phyloP scores from a whole-genome alignment of 495 filamentous ascomycete species.

The Aspergillus carlsbadensis region DNA sequence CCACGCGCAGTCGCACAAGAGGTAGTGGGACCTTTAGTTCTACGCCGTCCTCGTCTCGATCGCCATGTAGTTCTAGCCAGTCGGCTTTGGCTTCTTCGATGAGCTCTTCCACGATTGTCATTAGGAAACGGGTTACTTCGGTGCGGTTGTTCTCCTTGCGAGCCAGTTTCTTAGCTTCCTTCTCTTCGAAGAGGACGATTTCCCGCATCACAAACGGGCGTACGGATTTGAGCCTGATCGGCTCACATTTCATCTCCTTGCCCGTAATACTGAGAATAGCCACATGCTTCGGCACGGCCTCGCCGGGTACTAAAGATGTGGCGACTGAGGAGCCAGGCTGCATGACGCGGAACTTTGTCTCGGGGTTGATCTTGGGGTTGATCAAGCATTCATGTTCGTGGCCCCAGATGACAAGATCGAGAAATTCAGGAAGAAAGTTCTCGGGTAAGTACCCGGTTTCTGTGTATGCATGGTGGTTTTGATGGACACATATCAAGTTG shows the following conservation, averaged over 20 bases:
- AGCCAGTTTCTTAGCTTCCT: constrained; percentile 70
- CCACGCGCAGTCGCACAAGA: constrained; percentile 84
- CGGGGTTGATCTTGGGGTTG: constrained; percentile 74
- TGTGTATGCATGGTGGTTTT: constrained; percentile 92
- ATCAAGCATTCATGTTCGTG: constrained; percentile 98
- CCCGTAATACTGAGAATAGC: constrained; percentile 82
- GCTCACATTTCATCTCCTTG: constrained; percentile 76
- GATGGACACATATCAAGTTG: constrained; percentile 93
- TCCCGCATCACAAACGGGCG: constrained; percentile 89
- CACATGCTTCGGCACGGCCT: constrained; percentile 89
- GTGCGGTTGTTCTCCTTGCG: constrained; percentile 79
- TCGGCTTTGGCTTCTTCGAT: constrained; percentile 80
- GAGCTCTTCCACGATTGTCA: constrained; percentile 73
- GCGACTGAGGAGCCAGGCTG: constrained; percentile 96
- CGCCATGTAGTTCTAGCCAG: constrained; percentile 72
- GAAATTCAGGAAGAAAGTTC: constrained; percentile 86
- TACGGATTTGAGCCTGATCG: constrained; percentile 81
- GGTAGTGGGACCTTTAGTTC: constrained; percentile 65
- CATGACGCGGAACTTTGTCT: constrained; percentile 92
- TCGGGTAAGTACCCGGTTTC: constrained; percentile 90
- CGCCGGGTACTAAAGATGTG: constrained; percentile 85
- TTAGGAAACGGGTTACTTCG: constrained; percentile 74
- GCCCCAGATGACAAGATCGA: constrained; percentile 93
- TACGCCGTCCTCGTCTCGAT: constrained; percentile 56
- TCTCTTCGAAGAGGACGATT: constrained; percentile 73